Evolutionary conservation across 495 filamentous ascomycete genomes (phyloP), one percentile per base, ranked within the genome.

Genomic region (Neurospora sublineolata): DNA sequence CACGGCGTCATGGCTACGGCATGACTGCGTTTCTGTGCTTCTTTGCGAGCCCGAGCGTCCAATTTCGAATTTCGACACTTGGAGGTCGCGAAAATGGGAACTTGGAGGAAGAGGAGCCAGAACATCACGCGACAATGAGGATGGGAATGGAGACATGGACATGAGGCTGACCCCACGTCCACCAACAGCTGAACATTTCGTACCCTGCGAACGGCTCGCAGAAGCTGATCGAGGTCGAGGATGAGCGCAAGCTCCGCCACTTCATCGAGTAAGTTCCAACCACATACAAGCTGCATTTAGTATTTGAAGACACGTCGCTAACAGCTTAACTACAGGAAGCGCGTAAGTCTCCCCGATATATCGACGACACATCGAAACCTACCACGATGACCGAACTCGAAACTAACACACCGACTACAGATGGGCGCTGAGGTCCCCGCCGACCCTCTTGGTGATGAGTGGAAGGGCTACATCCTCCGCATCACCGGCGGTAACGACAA

Each of bases 401-500:
- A 33, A 18, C 52, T 64, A 3, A 64, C 52, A 64, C 12, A 9
- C 12, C 52, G 52, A 64, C 52, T 64, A 69, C 71, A 94, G 88
- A 98, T 98, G 95, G 95, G 95, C 83, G 89, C 90, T 82, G 95
- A 99, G 89, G 94, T 99, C 79, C 84, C 89, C 74, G 95, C 89
- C 80, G 95, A 99, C 84, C 90, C 89, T 81, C 89, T 99, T 79
- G 96, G 95, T 76, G 92, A 97, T 82, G 95, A 99, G 86, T 99
- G 94, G 91, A 96, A 95, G 88, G 95, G 95, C 83, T 99, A 98
- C 87, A 89, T 96, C 85, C 91, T 94, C 89, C 92, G 90, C 82
- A 97, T 99, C 86, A 99, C 95, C 79, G 95, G 95, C 82, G 95
- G 96, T 83, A 99, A 99, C 91, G 95, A 99, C 92, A 99, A 99